Base-by-base conservation (phyloP, 2,329 filamentous ascomycete genomes). In the Apiospora arundinis region DNA sequence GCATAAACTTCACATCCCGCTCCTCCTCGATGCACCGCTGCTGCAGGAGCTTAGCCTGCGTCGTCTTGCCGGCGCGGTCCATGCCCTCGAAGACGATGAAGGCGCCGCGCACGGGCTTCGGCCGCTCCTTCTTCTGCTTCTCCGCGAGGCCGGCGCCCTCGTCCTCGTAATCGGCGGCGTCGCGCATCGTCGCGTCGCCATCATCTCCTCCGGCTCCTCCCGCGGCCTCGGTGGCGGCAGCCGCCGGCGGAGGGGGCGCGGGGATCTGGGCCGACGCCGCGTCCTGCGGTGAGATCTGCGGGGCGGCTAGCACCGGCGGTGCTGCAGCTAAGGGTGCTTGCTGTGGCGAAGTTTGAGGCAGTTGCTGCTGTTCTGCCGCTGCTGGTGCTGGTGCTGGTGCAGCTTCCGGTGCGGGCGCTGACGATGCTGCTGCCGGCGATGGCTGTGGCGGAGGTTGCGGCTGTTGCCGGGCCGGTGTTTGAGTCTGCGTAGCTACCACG, bases 41-140 rank as follows among this genome's bases (percentile, higher is more conserved):
- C 81, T 88, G 86, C 68, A 98, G 85, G 65, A 90, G 83, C 77
- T 91, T 88, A 76, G 94, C 95, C 87, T 97, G 95, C 45, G 95
- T 97, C 28, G 94, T 95, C 87, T 98, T 98, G 70, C 95, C 95
- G 60, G 95, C 94, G 74, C 94, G 90, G 78, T 98, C 95, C 73
- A 98, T 86, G 2, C 95, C 95, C 84, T 98, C 95, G 70, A 97
- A 90, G 5, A 95, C 92, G 69, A 97, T 89, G 44, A 98, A 88
- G 16, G 91, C 90, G 66, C 95, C 95, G 66, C 92, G 87, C 68
- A 81, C 80, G 1, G 78, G 78, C 70, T 63, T 63, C 40, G 65
- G 65, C 18, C 44, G 23, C 44, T 28, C 40, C 65, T 74, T 77
- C 72, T 60, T 77, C 72, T 60, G n/a, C 45, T 32, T 48, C 9